Percentiles rank a stretch among this genome's conserved stretches.
These are phyloP conservation scores for Prunus mira DNA, from an alignment of 306 rosid species.

Conservation along the genomic window DNA sequence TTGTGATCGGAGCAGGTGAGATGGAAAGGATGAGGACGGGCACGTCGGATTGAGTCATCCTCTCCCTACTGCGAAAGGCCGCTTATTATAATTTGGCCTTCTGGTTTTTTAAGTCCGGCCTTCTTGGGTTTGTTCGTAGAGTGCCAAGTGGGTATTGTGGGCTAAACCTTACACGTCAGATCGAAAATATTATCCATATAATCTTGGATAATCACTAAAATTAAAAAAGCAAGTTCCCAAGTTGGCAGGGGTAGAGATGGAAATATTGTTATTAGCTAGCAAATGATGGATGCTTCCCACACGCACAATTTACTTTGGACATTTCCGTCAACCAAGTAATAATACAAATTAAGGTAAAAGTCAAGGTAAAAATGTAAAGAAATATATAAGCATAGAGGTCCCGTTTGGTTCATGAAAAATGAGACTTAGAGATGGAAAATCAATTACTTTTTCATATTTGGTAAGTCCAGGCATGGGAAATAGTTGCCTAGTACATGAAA, in stretches of 20 bases:
- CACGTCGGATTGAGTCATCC: neutral
- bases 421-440: fast-evolving
- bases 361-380: neutral
- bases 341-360: neutral
- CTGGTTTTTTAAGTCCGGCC: neutral
- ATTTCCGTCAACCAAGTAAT: neutral
- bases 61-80: neutral
- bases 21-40: neutral
- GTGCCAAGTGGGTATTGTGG: neutral
- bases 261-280: neutral
- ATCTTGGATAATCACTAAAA: neutral
- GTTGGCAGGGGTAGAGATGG: neutral
- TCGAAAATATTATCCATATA: neutral
- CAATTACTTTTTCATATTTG: fast-evolving
- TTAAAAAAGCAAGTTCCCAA: neutral
- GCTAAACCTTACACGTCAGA: constrained; percentile 35
- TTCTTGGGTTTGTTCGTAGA: neutral
- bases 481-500: fast-evolving
- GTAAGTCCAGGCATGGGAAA: fast-evolving
- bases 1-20: neutral
- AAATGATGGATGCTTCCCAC: constrained; percentile 9
- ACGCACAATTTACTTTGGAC: neutral
- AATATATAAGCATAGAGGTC: neutral
- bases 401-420: no score
- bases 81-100: neutral